A percentile compares a stretch with the other conserved stretches of the same genome.
These are phyloP conservation scores for Viola odorata DNA, from an alignment of 345 rosid genomes.

Conservation along the genomic window DNA sequence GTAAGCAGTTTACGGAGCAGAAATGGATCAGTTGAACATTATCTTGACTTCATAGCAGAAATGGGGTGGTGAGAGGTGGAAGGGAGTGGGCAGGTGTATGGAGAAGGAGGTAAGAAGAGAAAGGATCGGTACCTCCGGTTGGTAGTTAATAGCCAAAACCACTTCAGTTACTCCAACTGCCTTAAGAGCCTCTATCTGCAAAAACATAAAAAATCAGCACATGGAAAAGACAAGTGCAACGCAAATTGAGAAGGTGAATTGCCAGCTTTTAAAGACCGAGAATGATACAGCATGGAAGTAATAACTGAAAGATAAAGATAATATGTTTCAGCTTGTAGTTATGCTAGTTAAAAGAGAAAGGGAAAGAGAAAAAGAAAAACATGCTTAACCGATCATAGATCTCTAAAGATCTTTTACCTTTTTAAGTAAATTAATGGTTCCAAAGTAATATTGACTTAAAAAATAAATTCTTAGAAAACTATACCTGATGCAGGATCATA, in stretches of 20 bases:
- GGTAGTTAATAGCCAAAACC: conserved; percentile 94
- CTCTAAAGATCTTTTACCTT: too few relatives aligned
- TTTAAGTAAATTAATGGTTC: too few relatives aligned
- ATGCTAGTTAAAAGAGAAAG: too few relatives aligned
- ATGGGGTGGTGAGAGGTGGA: background rate
- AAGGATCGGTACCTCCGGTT: conserved; percentile 64
- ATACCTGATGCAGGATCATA: conserved; percentile 99
- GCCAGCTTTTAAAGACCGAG: background rate
- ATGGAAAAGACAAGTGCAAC: background rate
- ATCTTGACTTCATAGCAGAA: background rate
- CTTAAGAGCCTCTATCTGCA: conserved; percentile 94
- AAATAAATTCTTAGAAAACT: background rate
- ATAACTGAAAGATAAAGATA: too few relatives aligned
- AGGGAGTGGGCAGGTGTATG: too few relatives aligned
- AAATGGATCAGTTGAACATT: background rate
- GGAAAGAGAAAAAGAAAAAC: too few relatives aligned
- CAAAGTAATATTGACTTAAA: too few relatives aligned
- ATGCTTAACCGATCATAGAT: too few relatives aligned
- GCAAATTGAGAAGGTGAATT: background rate
- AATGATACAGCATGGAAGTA: background rate
- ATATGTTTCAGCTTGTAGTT: too few relatives aligned
- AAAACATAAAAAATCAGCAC: conserved; percentile 5
- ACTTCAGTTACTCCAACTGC: conserved; percentile 94
- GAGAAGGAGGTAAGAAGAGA: too few relatives aligned
- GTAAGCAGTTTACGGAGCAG: background rate